phyloP scores from a whole-genome alignment of 805 yeast species.

The Yamadazyma tumulicola region DNA sequence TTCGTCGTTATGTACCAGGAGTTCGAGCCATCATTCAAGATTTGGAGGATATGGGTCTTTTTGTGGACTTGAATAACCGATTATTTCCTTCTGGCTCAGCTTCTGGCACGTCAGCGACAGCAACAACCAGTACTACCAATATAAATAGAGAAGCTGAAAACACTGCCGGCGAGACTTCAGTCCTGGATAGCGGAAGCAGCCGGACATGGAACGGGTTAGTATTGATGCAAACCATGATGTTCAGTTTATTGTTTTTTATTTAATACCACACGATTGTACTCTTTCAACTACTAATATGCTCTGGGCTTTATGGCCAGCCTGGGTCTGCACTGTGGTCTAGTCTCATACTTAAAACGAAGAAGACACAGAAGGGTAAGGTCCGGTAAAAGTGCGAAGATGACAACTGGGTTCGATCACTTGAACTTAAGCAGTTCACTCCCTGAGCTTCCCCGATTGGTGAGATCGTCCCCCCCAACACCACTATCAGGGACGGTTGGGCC shows the following conservation, averaged over 20 bases:
- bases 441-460: background rate
- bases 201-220: constrained; percentile 12
- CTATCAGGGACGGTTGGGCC: too few relatives aligned
- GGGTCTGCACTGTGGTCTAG: too few relatives aligned
- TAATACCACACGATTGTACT: constrained; percentile 6
- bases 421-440: background rate
- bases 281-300: too few relatives aligned
- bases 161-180: too few relatives aligned
- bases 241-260: constrained; percentile 21
- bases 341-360: too few relatives aligned
- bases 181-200: constrained; percentile 4
- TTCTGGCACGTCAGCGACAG: constrained; percentile 4
- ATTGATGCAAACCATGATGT: constrained; percentile 18
- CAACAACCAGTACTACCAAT: constrained; percentile 1
- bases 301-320: too few relatives aligned
- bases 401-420: constrained; percentile 1
- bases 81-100: constrained; percentile 15
- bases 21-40: constrained; percentile 26
- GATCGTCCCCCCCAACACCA: too few relatives aligned
- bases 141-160: too few relatives aligned
- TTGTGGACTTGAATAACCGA: constrained; percentile 33
- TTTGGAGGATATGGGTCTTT: constrained; percentile 34
- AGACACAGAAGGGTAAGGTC: too few relatives aligned
- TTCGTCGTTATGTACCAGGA: constrained; percentile 29
- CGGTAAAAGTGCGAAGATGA: constrained; percentile 2